Conservation (phyloP, 1,139 yeast species). For the Tardiomyces blankii region DNA sequence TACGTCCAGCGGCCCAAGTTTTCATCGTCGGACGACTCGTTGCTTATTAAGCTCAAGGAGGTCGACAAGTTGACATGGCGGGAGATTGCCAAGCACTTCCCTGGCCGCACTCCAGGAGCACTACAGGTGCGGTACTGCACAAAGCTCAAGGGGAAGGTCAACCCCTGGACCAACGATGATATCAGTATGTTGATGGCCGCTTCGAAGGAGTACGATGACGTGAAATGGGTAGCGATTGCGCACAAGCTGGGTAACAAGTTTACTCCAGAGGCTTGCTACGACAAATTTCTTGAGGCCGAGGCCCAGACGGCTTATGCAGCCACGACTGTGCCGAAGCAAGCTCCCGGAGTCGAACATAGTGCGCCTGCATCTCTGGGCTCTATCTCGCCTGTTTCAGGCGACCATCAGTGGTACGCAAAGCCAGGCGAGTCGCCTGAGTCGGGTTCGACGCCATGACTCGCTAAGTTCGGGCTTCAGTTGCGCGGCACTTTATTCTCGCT, state of each 20-base stretch:
- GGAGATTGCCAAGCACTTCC: slow-evolving; percentile 20
- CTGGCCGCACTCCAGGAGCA: slow-evolving; percentile 22
- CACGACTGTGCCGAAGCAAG: no score
- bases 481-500: no score
- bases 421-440: no score
- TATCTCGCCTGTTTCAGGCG: no score
- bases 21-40: slow-evolving; percentile 18
- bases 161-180: slow-evolving; percentile 18
- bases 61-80: slow-evolving; percentile 19
- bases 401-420: no score
- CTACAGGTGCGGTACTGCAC: slow-evolving; percentile 23
- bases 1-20: slow-evolving; percentile 14
- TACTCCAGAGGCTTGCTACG: slow-evolving; percentile 15
- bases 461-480: no score
- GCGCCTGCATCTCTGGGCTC: no score
- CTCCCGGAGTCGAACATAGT: no score
- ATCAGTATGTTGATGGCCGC: slow-evolving; percentile 13
- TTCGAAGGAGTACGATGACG: slow-evolving; percentile 16
- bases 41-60: slow-evolving; percentile 19
- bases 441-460: no score
- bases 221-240: slow-evolving; percentile 17
- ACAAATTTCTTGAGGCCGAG: slow-evolving; percentile 6
- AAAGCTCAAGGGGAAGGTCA: slow-evolving; percentile 14
- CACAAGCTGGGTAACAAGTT: slow-evolving; percentile 16
- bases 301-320: no score